Percentiles rank a stretch among this genome's conserved stretches.
Conservation (phyloP, 169 alveolate genomes). For the Perkinsus chesapeaki region DNA sequence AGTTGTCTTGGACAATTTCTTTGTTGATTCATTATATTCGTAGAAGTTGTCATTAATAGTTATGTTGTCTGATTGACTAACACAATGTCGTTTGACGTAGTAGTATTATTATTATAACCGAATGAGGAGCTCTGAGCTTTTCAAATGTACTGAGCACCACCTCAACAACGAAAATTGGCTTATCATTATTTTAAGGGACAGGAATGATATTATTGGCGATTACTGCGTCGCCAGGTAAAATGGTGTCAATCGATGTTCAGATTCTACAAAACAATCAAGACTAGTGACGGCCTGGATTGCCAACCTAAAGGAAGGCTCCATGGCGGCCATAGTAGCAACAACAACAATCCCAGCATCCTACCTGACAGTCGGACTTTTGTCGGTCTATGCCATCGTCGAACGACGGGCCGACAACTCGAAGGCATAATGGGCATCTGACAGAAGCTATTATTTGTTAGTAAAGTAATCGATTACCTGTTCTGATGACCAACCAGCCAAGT, state of each 20-base stretch:
- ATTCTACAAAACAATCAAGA: background rate
- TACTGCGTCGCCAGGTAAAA: too few relatives aligned
- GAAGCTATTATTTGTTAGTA: background rate
- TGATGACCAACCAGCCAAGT: slow-evolving; percentile 10
- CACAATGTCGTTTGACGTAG: too few relatives aligned
- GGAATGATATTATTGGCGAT: too few relatives aligned
- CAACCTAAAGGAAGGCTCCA: background rate
- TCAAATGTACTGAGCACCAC: background rate
- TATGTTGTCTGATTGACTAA: too few relatives aligned
- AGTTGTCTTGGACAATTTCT: too few relatives aligned
- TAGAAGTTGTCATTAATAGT: too few relatives aligned
- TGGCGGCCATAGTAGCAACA: background rate
- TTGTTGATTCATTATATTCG: too few relatives aligned
- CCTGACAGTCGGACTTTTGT: background rate
- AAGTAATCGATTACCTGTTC: background rate
- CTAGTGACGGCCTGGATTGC: background rate
- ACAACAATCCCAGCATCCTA: background rate
- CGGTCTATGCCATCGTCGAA: background rate
- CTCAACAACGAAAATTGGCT: background rate
- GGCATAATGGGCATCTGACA: background rate
- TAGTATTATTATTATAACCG: background rate
- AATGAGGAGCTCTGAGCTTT: background rate
- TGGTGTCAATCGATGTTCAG: too few relatives aligned
- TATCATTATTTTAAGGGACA: background rate
- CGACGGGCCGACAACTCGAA: background rate